A percentile compares a stretch with the other conserved stretches of the same genome.
Evolutionary conservation across 306 rosid genomes (phyloP).

Genomic region (Delonix regia): DNA sequence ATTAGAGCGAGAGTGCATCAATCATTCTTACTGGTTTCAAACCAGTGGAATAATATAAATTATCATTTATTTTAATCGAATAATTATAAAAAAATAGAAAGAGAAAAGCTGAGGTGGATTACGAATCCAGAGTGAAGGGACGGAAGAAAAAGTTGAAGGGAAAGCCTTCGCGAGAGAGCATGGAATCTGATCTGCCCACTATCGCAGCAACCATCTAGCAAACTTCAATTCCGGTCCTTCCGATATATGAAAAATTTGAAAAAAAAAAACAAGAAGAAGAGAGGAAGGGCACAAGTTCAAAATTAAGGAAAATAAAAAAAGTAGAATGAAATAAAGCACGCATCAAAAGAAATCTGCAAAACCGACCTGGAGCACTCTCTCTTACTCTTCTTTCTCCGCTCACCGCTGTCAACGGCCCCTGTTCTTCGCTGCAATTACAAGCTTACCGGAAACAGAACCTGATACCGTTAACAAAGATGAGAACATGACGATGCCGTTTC

Average conservation of each 20-base stretch:
- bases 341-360: conserved; percentile 39
- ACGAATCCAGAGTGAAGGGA: conserved; percentile 47
- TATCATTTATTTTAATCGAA: background rate
- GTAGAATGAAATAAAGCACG: background rate
- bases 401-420: conserved; percentile 59
- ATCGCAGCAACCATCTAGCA: conserved; percentile 31
- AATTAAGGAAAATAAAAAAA: background rate
- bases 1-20: conserved; percentile 10
- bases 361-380: background rate
- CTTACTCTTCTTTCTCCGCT: background rate
- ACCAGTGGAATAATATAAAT: conserved; percentile 16
- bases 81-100: background rate
- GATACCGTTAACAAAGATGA: conserved; percentile 39
- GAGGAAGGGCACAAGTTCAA: background rate
- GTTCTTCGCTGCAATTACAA: conserved; percentile 11
- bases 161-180: conserved; percentile 69
- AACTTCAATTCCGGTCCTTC: conserved; percentile 1
- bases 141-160: conserved; percentile 38
- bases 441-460: background rate
- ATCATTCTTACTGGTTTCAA: conserved; percentile 20
- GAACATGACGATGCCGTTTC: conserved; percentile 66
- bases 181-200: conserved; percentile 69
- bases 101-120: conserved; percentile 42
- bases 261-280: background rate
- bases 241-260: too few species aligned